phyloP scores from a whole-genome alignment of 2,329 filamentous ascomycete species.

The Diaporthe batatas region DNA sequence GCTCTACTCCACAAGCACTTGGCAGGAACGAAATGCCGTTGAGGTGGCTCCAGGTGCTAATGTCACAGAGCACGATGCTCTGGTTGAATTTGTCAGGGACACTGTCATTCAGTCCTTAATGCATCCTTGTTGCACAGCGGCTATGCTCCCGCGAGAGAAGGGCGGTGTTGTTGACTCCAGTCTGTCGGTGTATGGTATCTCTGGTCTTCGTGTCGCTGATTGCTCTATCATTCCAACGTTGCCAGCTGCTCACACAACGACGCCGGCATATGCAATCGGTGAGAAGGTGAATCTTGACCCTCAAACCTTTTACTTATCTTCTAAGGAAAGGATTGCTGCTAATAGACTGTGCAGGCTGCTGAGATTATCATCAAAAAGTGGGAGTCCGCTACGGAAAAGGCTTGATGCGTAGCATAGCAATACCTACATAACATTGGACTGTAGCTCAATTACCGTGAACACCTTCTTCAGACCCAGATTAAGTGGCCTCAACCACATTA shows the following conservation, averaged over 20 bases:
- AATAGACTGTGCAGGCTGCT: neutral
- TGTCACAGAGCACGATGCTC: neutral
- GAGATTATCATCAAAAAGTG: slow-evolving; percentile 11
- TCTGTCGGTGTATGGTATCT: slow-evolving; percentile 13
- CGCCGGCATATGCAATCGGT: slow-evolving; percentile 20
- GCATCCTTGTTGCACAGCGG: slow-evolving; percentile 28
- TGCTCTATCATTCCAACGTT: slow-evolving; percentile 14
- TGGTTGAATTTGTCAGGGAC: slow-evolving; percentile 21
- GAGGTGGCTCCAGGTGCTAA: slow-evolving; percentile 9
- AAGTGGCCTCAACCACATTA: too few relatives aligned
- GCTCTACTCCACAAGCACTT: neutral
- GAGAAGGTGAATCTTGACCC: neutral
- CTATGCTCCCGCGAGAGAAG: slow-evolving; percentile 30
- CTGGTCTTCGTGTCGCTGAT: slow-evolving; percentile 9
- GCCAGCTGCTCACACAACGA: slow-evolving; percentile 20
- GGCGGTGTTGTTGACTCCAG: slow-evolving; percentile 30
- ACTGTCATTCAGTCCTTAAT: neutral
- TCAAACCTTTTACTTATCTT: neutral
- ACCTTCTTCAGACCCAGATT: too few relatives aligned
- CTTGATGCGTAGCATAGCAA: neutral
- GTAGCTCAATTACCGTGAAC: too few relatives aligned
- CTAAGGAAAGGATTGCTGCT: neutral
- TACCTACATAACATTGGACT: too few relatives aligned
- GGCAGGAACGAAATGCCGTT: neutral
- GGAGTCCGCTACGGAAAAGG: neutral